A percentile compares a stretch with the other conserved stretches of the same genome.
phyloP scores from a whole-genome alignment of 2,329 filamentous ascomycete species.

The Mariannaea sp. region DNA sequence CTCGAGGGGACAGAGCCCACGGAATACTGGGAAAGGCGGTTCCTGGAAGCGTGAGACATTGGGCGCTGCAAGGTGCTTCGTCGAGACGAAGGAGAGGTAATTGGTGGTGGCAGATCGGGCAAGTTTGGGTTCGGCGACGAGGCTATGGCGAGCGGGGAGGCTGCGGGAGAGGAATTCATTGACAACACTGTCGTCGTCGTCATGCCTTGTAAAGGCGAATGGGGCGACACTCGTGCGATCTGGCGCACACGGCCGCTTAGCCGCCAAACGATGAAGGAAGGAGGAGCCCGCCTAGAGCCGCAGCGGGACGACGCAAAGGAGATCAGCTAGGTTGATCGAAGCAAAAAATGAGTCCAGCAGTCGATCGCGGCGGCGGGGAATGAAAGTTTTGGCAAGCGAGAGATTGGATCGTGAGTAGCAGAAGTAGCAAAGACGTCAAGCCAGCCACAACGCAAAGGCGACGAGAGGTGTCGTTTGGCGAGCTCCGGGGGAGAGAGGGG shows the following conservation, averaged over 20 bases:
- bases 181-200: constrained; percentile 60
- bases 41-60: constrained; percentile 77
- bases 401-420: constrained; percentile 21
- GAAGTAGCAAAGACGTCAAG: constrained; percentile 34
- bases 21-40: constrained; percentile 84
- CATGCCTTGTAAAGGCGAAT: constrained; percentile 38
- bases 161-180: constrained; percentile 58
- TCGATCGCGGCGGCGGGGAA: constrained; percentile 23
- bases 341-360: constrained; percentile 11
- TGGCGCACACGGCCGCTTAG: constrained; percentile 39
- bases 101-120: constrained; percentile 59
- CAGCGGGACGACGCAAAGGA: constrained; percentile 28
- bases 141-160: constrained; percentile 56
- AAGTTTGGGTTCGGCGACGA: constrained; percentile 56
- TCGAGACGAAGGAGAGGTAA: constrained; percentile 62
- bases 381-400: constrained; percentile 18
- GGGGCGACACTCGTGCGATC: constrained; percentile 38
- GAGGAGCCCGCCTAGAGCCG: constrained; percentile 29
- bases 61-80: constrained; percentile 67
- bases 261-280: constrained; percentile 30
- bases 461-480: constrained; percentile 19
- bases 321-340: constrained; percentile 21
- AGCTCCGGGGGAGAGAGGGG: constrained; percentile 32
- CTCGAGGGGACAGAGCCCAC: constrained; percentile 68
- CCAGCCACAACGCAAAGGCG: constrained; percentile 36